Evolutionary conservation across 139 green algal genomes (phyloP).

Genomic region (Chlorella sorokiniana): DNA sequence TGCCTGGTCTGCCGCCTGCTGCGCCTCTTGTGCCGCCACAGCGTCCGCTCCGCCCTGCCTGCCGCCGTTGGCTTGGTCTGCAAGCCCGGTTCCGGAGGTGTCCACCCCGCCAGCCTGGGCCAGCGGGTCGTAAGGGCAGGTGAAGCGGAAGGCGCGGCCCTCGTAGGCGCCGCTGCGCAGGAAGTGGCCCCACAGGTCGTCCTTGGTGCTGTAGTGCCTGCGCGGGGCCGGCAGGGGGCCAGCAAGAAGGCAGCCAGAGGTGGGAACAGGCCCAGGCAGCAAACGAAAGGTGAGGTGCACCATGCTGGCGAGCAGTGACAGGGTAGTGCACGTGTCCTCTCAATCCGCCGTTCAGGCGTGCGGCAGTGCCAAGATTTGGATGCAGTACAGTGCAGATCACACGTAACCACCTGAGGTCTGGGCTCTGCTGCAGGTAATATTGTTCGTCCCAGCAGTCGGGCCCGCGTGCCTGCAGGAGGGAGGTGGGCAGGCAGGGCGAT

Average conservation of each 20-base stretch:
- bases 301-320: neutral
- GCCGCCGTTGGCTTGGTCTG: no score
- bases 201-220: conserved; percentile 38
- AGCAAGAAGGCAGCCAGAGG: neutral
- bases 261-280: neutral
- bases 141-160: conserved; percentile 32
- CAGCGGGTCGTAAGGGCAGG: conserved; percentile 19
- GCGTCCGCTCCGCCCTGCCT: neutral
- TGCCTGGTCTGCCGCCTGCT: no score
- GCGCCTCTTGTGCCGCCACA: no score
- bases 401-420: conserved; percentile 48
- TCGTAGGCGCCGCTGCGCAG: conserved; percentile 30
- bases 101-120: neutral
- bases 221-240: neutral
- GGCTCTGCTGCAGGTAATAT: conserved; percentile 60
- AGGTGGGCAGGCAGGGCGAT: neutral
- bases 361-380: no score
- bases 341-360: no score
- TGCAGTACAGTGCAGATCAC: no score
- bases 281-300: neutral
- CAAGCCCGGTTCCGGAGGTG: neutral
- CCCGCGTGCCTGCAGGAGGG: conserved; percentile 42
- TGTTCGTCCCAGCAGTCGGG: conserved; percentile 65
- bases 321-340: no score
- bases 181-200: conserved; percentile 33